Evolutionary conservation across 2,329 filamentous ascomycete species (phyloP), one percentile per base, ranked within the genome.

Genomic region (Pseudocercospora crystallina): DNA sequence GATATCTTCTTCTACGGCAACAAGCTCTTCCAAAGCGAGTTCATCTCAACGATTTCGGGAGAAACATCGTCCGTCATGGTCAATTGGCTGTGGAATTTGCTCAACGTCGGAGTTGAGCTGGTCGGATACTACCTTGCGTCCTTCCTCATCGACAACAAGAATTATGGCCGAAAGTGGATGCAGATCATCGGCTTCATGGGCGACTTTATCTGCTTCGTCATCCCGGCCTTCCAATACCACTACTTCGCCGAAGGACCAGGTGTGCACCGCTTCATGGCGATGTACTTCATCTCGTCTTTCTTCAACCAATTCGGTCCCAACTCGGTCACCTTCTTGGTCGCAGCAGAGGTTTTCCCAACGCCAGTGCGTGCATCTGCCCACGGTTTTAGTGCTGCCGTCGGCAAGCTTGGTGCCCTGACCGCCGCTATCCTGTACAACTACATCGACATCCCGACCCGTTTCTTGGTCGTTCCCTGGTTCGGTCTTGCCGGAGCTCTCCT

Each of bases 261-360:
- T 63, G 86, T 96, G 69, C 84, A 89, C 66, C 77, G 80, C n/a
- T 97, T 97, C 85, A 91, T 96, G 77, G 84, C 91, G 68, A 96
- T 97, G 90, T 96, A 96, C 80, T 96, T 96, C 76, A 72, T 97
- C 62, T 95, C 90, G 7, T 95, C 89, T 17, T 97, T 97, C 79
- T 97, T 97, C 85, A 96, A 96, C 80, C 92, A 97, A 71, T 97
- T 97, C 66, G 92, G 92, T 10, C 92, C 92, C 72, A 97, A 97
- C 80, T 86, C 84, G 40, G 90, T 96, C 65, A 96, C 91, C 56
- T 97, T 97, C 87, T 82, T 97, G 61, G 89, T 95, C 32, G 92
- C 92, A 37, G 92, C 90, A 37, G 92, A 97, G 71, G 90, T 96
- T n/a, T 97, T 89, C 80, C 92, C 92, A 8, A 96, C 91, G 0